phyloP scores from a whole-genome alignment of 768 basidiomycete genomes.

The Russula earlei region DNA sequence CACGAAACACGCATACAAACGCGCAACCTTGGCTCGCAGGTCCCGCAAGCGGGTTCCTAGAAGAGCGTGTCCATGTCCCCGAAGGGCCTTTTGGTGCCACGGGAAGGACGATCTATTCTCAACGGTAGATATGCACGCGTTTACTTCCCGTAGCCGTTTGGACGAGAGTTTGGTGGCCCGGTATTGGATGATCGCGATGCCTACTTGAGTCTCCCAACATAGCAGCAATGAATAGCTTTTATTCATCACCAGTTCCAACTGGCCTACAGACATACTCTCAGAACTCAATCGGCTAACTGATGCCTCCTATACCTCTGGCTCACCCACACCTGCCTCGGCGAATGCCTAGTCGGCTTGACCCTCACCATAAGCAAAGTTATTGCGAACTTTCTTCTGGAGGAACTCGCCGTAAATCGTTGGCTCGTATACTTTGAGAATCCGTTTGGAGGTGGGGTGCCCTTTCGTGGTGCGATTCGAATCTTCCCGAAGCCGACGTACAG shows the following conservation, averaged over 20 bases:
- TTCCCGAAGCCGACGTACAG: constrained; percentile 41
- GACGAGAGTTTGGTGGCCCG: background rate
- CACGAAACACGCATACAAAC: constrained; percentile 4
- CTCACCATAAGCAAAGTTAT: constrained; percentile 49
- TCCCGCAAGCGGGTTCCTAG: constrained; percentile 17
- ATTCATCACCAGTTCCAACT: background rate
- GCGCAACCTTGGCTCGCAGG: constrained; percentile 18
- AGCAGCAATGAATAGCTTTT: background rate
- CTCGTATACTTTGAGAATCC: constrained; percentile 27
- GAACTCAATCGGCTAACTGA: background rate
- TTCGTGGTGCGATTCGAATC: constrained; percentile 18
- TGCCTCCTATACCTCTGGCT: background rate
- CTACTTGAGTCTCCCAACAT: background rate
- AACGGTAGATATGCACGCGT: constrained; percentile 5
- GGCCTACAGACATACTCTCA: constrained; percentile 5
- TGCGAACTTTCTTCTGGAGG: constrained; percentile 58
- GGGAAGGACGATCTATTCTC: constrained; percentile 21
- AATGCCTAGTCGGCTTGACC: constrained; percentile 27
- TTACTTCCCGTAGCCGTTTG: background rate
- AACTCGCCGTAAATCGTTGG: constrained; percentile 73
- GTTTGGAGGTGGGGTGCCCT: constrained; percentile 15
- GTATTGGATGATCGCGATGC: background rate
- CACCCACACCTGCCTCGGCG: background rate
- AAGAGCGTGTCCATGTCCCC: constrained; percentile 13
- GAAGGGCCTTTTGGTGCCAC: constrained; percentile 18